Base-by-base conservation (phyloP, 2,329 filamentous ascomycete genomes). In the Colletotrichum zoysiae region DNA sequence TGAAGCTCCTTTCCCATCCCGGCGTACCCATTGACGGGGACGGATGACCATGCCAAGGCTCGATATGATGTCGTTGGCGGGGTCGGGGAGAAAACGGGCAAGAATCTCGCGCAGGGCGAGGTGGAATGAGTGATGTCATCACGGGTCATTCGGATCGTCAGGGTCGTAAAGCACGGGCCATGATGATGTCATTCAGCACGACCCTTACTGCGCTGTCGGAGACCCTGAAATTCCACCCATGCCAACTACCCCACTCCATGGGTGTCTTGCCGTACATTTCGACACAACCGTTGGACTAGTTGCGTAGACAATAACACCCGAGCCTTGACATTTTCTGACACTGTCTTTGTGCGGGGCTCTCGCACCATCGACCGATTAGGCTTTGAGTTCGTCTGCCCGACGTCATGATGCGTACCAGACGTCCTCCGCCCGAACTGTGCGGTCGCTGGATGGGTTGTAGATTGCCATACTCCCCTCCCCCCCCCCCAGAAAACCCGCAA, bases 151-250 rank as follows among this genome's bases (percentile, higher is more conserved):
- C 18, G n/a, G 67, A 73, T 73, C 67, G 70, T 65, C 70, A 73
- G 70, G 70, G 70, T 71, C 67, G 70, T 26, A 4, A 1, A 5
- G 70, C 70, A 70, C 60, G 33, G 56, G n/a, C 67, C 51, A 64
- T 33, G 2, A 12, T 73, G 71, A 73, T 67, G 38, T 73, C 67
- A 73, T 61, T 18, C 26, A 20, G 12, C 48, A 65, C 67, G 67
- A 73, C 70, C 70, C 70, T 62, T 71, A 11, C 57, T 71, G 67
- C 61, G 62, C 30, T 8, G 55, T 58, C n/a, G 48, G 70, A 44
- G 72, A 73, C 72, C 72, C 70, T 73, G 72, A 70, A 63, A 50
- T 60, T 26, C 38, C 46, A 64, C 33, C 33, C 16, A 18, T n/a
- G 46, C 38, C 40, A 5, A 14, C 14, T 7, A 7, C 23, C 50